These are phyloP conservation scores for Leishmania lainsoni DNA, from an alignment of 208 protist genomes.

Conservation along the genomic window DNA sequence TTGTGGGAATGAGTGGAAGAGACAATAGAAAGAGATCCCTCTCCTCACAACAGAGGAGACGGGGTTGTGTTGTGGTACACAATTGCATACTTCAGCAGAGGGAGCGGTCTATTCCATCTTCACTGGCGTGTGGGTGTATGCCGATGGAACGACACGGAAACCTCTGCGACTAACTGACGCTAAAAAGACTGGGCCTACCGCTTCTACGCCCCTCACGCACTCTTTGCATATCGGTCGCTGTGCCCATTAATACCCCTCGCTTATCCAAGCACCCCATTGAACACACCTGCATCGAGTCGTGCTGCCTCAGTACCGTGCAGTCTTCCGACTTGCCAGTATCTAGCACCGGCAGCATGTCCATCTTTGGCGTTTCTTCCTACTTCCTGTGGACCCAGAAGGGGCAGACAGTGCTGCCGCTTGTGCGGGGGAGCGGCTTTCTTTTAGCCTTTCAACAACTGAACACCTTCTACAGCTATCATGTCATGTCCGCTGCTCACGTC, in stretches of 20 bases:
- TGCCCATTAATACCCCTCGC: neutral
- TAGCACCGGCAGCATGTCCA: conserved; percentile 45
- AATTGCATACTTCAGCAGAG: neutral
- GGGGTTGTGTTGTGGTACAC: neutral
- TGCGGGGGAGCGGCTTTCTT: conserved; percentile 86
- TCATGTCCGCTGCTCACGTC: conserved; percentile 85
- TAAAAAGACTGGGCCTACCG: neutral
- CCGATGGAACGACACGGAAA: neutral
- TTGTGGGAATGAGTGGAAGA: neutral
- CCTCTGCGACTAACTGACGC: neutral
- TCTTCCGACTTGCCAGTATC: neutral
- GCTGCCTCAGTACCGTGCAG: neutral
- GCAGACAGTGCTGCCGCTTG: conserved; percentile 76
- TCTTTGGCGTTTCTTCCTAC: conserved; percentile 83
- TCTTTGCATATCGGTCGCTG: neutral
- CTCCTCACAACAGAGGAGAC: neutral
- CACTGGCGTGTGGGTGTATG: neutral
- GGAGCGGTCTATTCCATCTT: neutral
- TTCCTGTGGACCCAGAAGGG: conserved; percentile 92
- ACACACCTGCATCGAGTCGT: neutral
- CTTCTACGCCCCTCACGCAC: neutral
- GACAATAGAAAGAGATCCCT: neutral
- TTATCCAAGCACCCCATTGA: neutral
- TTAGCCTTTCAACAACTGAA: conserved; percentile 65
- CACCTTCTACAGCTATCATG: conserved; percentile 81